Percentiles rank a stretch among this genome's conserved stretches.
Conservation (phyloP, 1,284 basidiomycete species). For the Puccinia polysora region DNA sequence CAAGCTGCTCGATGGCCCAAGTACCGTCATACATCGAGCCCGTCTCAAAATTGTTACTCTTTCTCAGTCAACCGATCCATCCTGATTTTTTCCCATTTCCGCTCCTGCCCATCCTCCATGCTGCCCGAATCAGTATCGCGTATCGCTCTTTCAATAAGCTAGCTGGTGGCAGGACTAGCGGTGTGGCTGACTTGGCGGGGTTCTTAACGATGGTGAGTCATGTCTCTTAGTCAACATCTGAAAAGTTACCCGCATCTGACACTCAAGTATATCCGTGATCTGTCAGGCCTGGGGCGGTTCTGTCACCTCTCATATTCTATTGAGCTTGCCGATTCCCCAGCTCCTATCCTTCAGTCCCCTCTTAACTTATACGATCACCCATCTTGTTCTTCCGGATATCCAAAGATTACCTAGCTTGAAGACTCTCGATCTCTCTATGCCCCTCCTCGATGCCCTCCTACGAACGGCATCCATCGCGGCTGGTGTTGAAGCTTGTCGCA, state of each 20-base stretch:
- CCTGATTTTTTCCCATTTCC: conserved; percentile 3
- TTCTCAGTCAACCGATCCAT: conserved; percentile 14
- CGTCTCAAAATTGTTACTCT: background rate
- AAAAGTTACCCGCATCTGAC: background rate
- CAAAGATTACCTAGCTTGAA: background rate
- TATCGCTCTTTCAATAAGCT: conserved; percentile 14
- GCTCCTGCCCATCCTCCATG: conserved; percentile 21
- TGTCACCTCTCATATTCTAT: conserved; percentile 11
- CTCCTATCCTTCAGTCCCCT: conserved; percentile 21
- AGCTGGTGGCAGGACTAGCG: conserved; percentile 22
- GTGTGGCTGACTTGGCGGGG: conserved; percentile 18
- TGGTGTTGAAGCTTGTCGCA: conserved; percentile 9
- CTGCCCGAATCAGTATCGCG: conserved; percentile 30
- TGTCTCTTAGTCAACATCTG: background rate
- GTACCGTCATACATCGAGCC: conserved; percentile 1
- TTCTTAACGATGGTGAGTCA: conserved; percentile 32
- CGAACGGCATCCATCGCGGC: conserved; percentile 25
- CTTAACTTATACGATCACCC: conserved; percentile 13
- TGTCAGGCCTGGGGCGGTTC: conserved; percentile 39
- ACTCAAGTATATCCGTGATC: background rate
- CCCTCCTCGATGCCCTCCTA: conserved; percentile 28
- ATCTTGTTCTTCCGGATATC: background rate
- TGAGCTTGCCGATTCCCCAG: conserved; percentile 27
- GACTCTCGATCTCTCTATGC: conserved; percentile 8
- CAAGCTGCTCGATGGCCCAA: no score